These are phyloP conservation scores for Asterophora lycoperdoides DNA, from an alignment of 768 basidiomycete species.

Conservation along the genomic window DNA sequence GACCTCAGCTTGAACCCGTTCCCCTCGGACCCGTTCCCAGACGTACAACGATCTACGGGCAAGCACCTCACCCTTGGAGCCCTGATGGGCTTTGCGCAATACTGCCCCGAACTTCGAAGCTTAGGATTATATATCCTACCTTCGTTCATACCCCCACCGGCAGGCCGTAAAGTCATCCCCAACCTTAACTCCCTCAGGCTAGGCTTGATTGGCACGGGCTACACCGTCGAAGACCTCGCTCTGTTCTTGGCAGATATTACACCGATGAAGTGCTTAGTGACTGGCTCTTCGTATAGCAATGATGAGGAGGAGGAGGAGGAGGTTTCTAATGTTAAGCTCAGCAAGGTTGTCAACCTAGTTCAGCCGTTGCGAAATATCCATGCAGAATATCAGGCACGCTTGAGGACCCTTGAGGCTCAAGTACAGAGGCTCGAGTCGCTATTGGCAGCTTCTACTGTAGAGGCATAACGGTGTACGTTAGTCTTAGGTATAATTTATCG, in stretches of 20 bases:
- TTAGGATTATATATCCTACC: constrained; percentile 2
- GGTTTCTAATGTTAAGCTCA: too few relatives aligned
- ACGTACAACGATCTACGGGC: background rate
- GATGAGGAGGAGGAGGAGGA: too few relatives aligned
- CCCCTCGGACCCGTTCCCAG: background rate
- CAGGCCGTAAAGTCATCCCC: background rate
- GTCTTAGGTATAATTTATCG: too few relatives aligned
- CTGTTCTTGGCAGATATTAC: constrained; percentile 4
- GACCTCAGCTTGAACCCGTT: background rate
- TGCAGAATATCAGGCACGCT: constrained; percentile 4
- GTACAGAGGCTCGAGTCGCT: constrained; percentile 1
- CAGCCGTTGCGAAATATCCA: constrained; percentile 5
- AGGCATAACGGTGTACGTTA: background rate
- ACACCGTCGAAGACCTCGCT: constrained; percentile 4
- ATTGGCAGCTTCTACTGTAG: background rate
- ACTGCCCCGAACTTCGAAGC: constrained; percentile 1
- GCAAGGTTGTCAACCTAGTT: constrained; percentile 1
- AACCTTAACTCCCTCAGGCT: background rate
- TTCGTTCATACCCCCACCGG: background rate
- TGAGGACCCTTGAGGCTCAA: constrained; percentile 4
- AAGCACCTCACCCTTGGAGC: constrained; percentile 3
- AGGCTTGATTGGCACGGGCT: background rate
- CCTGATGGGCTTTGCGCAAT: background rate
- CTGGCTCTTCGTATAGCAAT: background rate
- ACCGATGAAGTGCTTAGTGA: background rate